Conservation (phyloP, 805 yeast genomes). For the Saturnispora mendoncae region DNA sequence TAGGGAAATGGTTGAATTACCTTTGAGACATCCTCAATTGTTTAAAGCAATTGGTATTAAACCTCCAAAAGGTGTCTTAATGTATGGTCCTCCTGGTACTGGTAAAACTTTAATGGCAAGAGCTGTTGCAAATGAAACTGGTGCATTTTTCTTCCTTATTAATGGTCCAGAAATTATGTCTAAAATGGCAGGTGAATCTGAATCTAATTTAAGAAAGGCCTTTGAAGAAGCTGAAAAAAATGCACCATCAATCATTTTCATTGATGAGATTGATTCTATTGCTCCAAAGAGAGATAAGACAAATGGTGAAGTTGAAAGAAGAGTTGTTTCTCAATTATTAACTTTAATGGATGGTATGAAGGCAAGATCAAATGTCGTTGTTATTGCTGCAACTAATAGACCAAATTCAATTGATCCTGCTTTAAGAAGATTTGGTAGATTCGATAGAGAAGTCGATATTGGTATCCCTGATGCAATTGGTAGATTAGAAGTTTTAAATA, state of each 20-base stretch:
- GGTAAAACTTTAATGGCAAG: conserved; percentile 99
- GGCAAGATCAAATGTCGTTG: conserved; percentile 97
- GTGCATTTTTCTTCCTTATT: conserved; percentile 95
- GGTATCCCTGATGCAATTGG: conserved; percentile 98
- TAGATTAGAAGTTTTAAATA: conserved; percentile 90
- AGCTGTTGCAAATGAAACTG: conserved; percentile 99
- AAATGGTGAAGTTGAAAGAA: conserved; percentile 98
- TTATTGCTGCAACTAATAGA: conserved; percentile 93
- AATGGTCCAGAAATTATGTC: conserved; percentile 99
- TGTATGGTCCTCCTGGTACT: conserved; percentile 99
- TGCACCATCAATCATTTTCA: conserved; percentile 94
- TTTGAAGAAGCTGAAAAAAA: conserved; percentile 99
- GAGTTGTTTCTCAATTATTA: conserved; percentile 95
- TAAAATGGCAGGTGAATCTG: conserved; percentile 99
- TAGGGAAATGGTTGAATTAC: conserved; percentile 96
- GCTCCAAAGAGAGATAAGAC: conserved; percentile 99
- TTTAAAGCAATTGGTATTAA: conserved; percentile 97
- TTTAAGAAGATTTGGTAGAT: conserved; percentile 75
- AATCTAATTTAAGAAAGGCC: conserved; percentile 93
- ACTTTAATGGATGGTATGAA: conserved; percentile 99
- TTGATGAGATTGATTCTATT: conserved; percentile 97
- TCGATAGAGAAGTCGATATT: conserved; percentile 79
- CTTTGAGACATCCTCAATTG: conserved; percentile 95
- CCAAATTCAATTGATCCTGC: conserved; percentile 85
- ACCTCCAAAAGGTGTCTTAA: conserved; percentile 95